phyloP scores from a whole-genome alignment of 1,139 yeast species.

The Hyphopichia fennica region DNA sequence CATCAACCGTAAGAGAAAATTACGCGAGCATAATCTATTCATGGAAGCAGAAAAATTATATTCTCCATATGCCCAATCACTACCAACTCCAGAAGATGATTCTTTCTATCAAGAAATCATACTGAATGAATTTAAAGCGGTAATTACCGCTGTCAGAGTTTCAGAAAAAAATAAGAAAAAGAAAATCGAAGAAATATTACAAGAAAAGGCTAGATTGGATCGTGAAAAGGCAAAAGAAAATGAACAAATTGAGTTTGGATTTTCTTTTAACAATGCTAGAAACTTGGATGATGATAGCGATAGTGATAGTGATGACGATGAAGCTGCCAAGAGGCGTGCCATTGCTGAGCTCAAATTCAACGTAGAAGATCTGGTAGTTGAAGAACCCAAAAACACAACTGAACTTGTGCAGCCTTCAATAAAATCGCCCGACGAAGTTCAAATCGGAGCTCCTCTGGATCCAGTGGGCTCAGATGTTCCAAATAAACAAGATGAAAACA shows the following conservation, averaged over 20 bases:
- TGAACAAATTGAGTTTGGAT: slow-evolving; percentile 30
- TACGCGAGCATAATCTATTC: slow-evolving; percentile 33
- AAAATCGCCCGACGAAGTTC: not conserved
- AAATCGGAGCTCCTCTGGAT: too few relatives aligned
- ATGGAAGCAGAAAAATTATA: slow-evolving; percentile 47
- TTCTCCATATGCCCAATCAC: slow-evolving; percentile 35
- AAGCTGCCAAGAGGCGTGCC: not conserved
- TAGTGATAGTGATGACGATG: slow-evolving; percentile 15
- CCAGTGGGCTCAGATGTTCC: too few relatives aligned
- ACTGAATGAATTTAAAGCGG: slow-evolving; percentile 34
- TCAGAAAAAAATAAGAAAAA: slow-evolving; percentile 31
- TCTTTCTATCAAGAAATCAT: slow-evolving; percentile 26
- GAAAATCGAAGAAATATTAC: slow-evolving; percentile 19
- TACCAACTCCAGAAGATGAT: slow-evolving; percentile 25
- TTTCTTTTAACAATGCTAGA: slow-evolving; percentile 24
- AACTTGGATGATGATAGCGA: slow-evolving; percentile 24
- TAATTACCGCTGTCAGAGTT: slow-evolving; percentile 32
- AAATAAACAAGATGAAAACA: not conserved
- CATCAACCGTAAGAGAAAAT: slow-evolving; percentile 18
- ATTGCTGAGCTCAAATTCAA: slow-evolving; percentile 1
- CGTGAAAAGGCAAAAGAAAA: slow-evolving; percentile 17
- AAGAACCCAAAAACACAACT: not conserved
- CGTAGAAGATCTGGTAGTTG: not conserved
- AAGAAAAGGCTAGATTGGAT: slow-evolving; percentile 22
- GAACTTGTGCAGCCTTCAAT: not conserved